Evolutionary conservation across 805 yeast genomes (phyloP).

Genomic region (Nakazawaea ernobii): DNA sequence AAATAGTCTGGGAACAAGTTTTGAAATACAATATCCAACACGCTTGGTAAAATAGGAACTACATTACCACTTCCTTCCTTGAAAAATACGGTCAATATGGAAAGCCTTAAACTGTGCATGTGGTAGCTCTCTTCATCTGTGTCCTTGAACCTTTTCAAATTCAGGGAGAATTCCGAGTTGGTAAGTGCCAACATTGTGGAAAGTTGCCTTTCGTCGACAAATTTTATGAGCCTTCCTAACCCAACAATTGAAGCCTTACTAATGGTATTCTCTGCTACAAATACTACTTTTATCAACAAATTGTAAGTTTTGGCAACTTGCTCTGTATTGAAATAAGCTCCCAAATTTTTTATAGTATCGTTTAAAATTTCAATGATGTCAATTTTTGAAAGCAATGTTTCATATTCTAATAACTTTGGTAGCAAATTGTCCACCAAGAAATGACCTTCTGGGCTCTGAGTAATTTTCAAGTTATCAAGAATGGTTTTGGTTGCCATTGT

Average conservation of each 20-base stretch:
- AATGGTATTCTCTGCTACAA: constrained; percentile 36
- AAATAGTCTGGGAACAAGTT: constrained; percentile 23
- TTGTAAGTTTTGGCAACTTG: constrained; percentile 20
- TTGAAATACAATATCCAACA: constrained; percentile 14
- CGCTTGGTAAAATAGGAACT: constrained; percentile 1
- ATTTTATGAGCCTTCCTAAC: constrained; percentile 27
- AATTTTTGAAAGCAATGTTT: constrained; percentile 25
- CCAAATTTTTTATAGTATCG: constrained; percentile 46
- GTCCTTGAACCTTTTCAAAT: not conserved
- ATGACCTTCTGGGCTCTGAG: constrained; percentile 15
- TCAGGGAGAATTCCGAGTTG: constrained; percentile 11
- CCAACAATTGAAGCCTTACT: constrained; percentile 39
- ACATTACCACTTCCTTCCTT: constrained; percentile 5
- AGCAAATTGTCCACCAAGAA: constrained; percentile 29
- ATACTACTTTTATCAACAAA: constrained; percentile 30
- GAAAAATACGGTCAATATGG: constrained; percentile 10
- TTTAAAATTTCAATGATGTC: constrained; percentile 59
- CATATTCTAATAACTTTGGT: constrained; percentile 29
- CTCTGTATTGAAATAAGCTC: constrained; percentile 19
- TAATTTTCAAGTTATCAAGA: constrained; percentile 27
- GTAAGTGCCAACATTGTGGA: constrained; percentile 16
- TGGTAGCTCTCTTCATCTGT: constrained; percentile 1
- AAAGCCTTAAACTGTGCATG: constrained; percentile 6
- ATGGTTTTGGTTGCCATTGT: constrained; percentile 47
- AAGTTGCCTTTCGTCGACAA: constrained; percentile 18